These are phyloP conservation scores for Syzygium aqueum DNA, from an alignment of 345 rosid genomes.

Conservation along the genomic window DNA sequence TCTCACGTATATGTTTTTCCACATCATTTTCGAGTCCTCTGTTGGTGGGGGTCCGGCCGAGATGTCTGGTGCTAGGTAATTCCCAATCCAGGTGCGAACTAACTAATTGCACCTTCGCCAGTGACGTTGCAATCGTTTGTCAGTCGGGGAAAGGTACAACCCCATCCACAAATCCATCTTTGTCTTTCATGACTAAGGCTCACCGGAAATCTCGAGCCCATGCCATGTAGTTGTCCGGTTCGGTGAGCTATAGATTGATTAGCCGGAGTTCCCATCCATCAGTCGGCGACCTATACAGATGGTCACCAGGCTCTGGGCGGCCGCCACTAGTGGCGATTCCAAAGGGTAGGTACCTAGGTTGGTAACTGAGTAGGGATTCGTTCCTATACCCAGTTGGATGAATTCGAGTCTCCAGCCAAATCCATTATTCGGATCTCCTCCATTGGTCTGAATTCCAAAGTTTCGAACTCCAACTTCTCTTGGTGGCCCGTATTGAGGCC, in stretches of 20 bases:
- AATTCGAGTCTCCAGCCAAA: neutral
- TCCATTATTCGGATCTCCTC: neutral
- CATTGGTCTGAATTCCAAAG: neutral
- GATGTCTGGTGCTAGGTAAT: fast-evolving
- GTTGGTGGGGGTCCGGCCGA: fast-evolving
- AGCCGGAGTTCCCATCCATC: fast-evolving
- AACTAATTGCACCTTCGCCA: fast-evolving
- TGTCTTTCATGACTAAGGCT: neutral
- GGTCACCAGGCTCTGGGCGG: neutral
- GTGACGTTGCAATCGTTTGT: fast-evolving
- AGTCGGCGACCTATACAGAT: neutral
- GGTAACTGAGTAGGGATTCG: fast-evolving
- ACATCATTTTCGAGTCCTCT: neutral
- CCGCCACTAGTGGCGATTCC: neutral
- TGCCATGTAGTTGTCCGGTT: fast-evolving
- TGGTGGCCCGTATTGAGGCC: fast-evolving
- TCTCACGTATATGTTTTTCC: neutral
- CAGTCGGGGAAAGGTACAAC: neutral
- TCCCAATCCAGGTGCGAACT: too few relatives aligned
- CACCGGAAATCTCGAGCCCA: neutral
- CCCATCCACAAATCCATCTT: neutral
- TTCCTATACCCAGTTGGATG: neutral
- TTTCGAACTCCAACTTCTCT: fast-evolving
- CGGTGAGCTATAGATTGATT: neutral
- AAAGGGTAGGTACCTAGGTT: neutral